Base-by-base conservation (phyloP, 2,329 filamentous ascomycete genomes). In the Hymenoscyphus albidus region DNA sequence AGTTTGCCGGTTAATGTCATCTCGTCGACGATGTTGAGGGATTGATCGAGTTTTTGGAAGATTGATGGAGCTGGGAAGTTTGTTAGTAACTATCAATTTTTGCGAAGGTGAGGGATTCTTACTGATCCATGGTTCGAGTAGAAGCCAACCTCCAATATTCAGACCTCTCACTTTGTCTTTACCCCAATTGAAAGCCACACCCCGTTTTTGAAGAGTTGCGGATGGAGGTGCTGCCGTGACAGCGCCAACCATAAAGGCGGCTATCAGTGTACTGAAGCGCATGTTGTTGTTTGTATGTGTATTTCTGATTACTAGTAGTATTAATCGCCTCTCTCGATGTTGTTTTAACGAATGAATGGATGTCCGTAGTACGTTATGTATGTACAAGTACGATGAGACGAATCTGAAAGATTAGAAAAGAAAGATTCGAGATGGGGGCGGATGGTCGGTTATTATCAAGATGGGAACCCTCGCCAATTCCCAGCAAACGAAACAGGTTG, bases 41-140 rank as follows among this genome's bases (percentile, higher is more conserved):
- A 74, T 62, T 73, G 73, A 51, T 72, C 68, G 22, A 72, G 58
- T 68, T 66, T 79, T 74, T 74, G 64, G 70, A 85, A 86, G 58
- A 86, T 77, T 1, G 81, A 84, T n/a, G 83, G 84, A 5, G 82
- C 64, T 65, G 32, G 12, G 13, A 12, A 12, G 3, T n/a, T 32
- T 35, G 61, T 63, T 32, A 65, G 60, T 13, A n/a, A n/a, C 13
- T 18, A 35, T 32, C 7, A 32, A 9, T n/a, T 27, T 27, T 27
- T 27, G 27, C 27, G 27, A 27, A 27, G 27, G 27, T 27, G 27
- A 27, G 35, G 14, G 16, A 35, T 59, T 27, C 63, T 54, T 44
- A 65, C 63, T 65, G 27, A 65, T 65, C 55, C 59, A 65, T 6
- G 61, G 64, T 32, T 65, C 64, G 5, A 65, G 40, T 2, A 65